Conservation (phyloP, 306 rosid species). For the Lathyrus sativus region DNA sequence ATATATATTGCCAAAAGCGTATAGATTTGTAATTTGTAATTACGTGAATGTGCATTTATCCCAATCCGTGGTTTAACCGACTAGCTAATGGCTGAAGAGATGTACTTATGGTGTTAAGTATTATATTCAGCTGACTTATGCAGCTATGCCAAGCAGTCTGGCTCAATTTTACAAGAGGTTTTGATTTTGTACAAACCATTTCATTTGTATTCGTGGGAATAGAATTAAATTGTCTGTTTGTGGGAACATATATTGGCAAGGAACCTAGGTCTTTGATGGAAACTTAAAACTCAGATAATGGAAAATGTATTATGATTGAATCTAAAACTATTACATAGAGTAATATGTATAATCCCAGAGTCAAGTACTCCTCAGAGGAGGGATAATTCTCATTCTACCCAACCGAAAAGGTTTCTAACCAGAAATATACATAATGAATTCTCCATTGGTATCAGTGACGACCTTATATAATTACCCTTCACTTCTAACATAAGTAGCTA, state of each 20-base stretch:
- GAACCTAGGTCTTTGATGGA: constrained; percentile 4
- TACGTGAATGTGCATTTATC: constrained; percentile 23
- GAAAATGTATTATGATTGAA: no score
- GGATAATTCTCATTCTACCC: no score
- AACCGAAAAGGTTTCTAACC: no score
- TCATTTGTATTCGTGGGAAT: constrained; percentile 12
- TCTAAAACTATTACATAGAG: no score
- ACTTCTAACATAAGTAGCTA: no score
- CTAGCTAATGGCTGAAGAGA: constrained; percentile 29
- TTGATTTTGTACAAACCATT: constrained; percentile 21
- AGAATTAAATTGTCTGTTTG: constrained; percentile 15
- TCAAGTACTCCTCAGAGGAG: no score
- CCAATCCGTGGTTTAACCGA: background rate
- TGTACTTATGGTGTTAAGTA: constrained; percentile 18
- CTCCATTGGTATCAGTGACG: no score
- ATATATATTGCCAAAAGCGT: constrained; percentile 12
- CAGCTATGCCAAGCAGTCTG: background rate
- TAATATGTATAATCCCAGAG: no score
- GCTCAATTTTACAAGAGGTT: background rate
- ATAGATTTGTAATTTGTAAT: background rate
- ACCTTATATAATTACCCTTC: no score
- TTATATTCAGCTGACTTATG: constrained; percentile 7
- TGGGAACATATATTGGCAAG: constrained; percentile 22
- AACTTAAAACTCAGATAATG: no score
- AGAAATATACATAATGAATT: no score